Conservation (phyloP, 2,329 filamentous ascomycete species). For the Alternaria longipes region DNA sequence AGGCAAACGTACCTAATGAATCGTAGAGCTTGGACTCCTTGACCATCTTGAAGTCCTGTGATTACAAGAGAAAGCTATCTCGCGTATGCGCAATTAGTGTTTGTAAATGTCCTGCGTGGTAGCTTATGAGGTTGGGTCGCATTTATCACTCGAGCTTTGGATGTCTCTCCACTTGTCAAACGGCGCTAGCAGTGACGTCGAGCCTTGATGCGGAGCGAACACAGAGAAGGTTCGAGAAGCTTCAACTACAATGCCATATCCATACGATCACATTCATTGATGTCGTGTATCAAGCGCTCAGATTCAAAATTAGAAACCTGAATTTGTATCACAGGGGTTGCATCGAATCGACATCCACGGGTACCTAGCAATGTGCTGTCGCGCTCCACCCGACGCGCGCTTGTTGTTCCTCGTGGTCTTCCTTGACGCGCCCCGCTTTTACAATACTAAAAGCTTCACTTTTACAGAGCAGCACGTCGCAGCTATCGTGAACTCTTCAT, state of each 20-base stretch:
- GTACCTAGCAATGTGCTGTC: slow-evolving; percentile 6
- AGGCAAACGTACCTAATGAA: slow-evolving; percentile 64
- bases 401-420: slow-evolving; percentile 3
- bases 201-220: slow-evolving; percentile 18
- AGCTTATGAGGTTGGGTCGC: slow-evolving; percentile 31
- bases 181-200: slow-evolving; percentile 34
- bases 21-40: slow-evolving; percentile 97
- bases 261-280: slow-evolving; percentile 2
- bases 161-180: slow-evolving; percentile 42
- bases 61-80: slow-evolving; percentile 20
- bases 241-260: slow-evolving; percentile 30
- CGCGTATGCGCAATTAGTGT: slow-evolving; percentile 22
- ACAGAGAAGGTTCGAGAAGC: slow-evolving; percentile 50
- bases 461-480: background rate
- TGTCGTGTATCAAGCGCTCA: background rate
- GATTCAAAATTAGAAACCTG: slow-evolving; percentile 1
- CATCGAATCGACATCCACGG: background rate
- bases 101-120: slow-evolving; percentile 26
- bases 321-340: background rate
- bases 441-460: background rate
- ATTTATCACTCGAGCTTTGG: slow-evolving; percentile 38
- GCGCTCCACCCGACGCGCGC: background rate
- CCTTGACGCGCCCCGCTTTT: slow-evolving; percentile 1
- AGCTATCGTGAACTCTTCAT: background rate
- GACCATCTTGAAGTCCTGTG: slow-evolving; percentile 71